Conservation (phyloP, 2,329 filamentous ascomycete genomes). For the Pseudogymnoascus pannorum region DNA sequence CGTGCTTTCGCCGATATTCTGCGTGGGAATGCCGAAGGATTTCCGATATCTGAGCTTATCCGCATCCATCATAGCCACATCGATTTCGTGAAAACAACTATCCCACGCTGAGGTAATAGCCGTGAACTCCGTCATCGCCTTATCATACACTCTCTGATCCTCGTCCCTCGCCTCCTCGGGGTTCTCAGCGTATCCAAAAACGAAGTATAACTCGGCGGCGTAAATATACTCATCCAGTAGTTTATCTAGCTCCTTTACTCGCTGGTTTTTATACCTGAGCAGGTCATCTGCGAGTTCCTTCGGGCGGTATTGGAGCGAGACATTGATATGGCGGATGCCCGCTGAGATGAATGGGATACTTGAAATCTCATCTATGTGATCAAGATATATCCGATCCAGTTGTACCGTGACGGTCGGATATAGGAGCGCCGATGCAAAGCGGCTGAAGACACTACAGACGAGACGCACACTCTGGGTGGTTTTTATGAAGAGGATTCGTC, state of each 20-base stretch:
- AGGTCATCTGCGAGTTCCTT: neutral
- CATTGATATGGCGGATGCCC: neutral
- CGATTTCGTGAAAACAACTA: neutral
- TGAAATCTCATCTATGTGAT: neutral
- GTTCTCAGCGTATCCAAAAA: neutral
- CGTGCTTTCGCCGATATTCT: neutral
- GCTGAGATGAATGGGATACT: neutral
- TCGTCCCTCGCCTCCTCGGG: neutral
- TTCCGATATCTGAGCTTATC: neutral
- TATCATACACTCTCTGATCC: neutral
- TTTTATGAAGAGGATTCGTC: too few relatives aligned
- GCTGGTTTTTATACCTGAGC: neutral
- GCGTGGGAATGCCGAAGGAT: neutral
- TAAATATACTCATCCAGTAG: neutral
- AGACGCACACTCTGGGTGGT: neutral
- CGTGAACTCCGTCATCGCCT: neutral
- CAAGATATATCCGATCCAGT: neutral
- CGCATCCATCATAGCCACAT: neutral
- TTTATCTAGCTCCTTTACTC: neutral
- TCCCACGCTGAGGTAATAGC: neutral
- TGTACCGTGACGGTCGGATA: neutral
- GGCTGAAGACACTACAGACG: neutral
- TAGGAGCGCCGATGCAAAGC: neutral
- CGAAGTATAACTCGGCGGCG: neutral
- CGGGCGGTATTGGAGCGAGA: neutral